Base-by-base conservation (phyloP, 805 yeast species). In the Schwanniomyces polymorphus region DNA sequence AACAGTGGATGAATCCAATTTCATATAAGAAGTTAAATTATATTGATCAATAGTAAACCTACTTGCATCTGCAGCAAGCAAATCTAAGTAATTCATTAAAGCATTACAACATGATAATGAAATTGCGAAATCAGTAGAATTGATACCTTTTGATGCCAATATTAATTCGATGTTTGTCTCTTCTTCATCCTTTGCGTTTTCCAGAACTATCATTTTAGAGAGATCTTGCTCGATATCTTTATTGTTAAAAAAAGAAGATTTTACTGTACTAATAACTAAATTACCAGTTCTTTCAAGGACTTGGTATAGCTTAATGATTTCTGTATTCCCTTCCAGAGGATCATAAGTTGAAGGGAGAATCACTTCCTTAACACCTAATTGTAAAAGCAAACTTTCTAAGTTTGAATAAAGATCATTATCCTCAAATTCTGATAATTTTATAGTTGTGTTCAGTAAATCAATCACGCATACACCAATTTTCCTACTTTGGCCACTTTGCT, bases 381-480 rank as follows among this genome's bases (percentile, higher is more conserved):
- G 99, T 55, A 94, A 86, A 48, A 91, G 65, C 42, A 91, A 75
- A 41, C 95, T 84, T 63, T 94, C 98, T 51, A 92, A 65, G 60
- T 91, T 92, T 1, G 96, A 84, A 56, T 80, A 91, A 8, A 90
- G 75, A 41, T 92, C 98, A 59, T 89, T 91, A 63, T 94, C 99
- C 8, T 79, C 79, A 53, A 92, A 86, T 61, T 91, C 96, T 14
- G 85, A 68, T 43, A 91, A 68, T 17, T 94, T 91, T 27, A 94
- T 74, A 27, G 75, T 73, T 50, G 80, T 79, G 41, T 79, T 74
- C 56, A 83, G 83, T 33, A 89, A 81, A 61, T 94, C 96, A 27
- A 89, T 76, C 58, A 88, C 87, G 43, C 94, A 79, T 21, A 89
- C 80, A 0, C 97, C 98, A 14, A 94, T 76, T 42, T 74, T 77